Evolutionary conservation across 805 yeast genomes (phyloP).

Genomic region (Nakazawaea sp.): DNA sequence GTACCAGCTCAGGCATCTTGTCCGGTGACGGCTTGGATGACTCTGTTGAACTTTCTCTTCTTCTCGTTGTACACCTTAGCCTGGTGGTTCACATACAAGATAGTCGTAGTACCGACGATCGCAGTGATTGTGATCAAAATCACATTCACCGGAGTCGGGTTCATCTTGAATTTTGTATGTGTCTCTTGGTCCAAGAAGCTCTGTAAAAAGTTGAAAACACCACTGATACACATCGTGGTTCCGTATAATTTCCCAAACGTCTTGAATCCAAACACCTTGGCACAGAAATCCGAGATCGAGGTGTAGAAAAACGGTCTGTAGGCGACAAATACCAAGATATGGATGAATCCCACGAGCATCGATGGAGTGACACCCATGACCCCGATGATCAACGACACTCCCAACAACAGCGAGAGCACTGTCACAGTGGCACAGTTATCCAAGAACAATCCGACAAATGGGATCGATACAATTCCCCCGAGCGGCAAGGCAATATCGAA

Average conservation of each 20-base stretch:
- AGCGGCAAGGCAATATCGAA: constrained; percentile 50
- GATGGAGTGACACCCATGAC: constrained; percentile 38
- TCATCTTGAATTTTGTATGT: constrained; percentile 45
- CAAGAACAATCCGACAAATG: constrained; percentile 44
- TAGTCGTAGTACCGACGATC: constrained; percentile 35
- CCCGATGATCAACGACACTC: constrained; percentile 38
- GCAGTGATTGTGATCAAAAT: constrained; percentile 31
- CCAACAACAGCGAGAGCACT: constrained; percentile 33
- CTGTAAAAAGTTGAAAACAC: constrained; percentile 42
- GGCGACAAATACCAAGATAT: constrained; percentile 40
- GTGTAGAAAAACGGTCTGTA: constrained; percentile 56
- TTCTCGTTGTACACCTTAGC: constrained; percentile 10
- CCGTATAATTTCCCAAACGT: constrained; percentile 57
- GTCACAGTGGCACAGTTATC: constrained; percentile 40
- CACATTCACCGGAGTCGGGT: constrained; percentile 45
- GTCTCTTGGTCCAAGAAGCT: constrained; percentile 39
- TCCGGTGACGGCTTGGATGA: constrained; percentile 6
- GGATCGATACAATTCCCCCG: constrained; percentile 49
- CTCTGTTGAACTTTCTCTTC: constrained; percentile 7
- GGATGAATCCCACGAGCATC: constrained; percentile 33
- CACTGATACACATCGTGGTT: constrained; percentile 46
- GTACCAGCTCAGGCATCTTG: not conserved
- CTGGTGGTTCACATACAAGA: constrained; percentile 30
- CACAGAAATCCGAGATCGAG: constrained; percentile 49
- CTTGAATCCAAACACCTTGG: constrained; percentile 58